These are phyloP conservation scores for Cytospora piceae DNA, from an alignment of 2,329 filamentous ascomycete genomes.

Conservation along the genomic window DNA sequence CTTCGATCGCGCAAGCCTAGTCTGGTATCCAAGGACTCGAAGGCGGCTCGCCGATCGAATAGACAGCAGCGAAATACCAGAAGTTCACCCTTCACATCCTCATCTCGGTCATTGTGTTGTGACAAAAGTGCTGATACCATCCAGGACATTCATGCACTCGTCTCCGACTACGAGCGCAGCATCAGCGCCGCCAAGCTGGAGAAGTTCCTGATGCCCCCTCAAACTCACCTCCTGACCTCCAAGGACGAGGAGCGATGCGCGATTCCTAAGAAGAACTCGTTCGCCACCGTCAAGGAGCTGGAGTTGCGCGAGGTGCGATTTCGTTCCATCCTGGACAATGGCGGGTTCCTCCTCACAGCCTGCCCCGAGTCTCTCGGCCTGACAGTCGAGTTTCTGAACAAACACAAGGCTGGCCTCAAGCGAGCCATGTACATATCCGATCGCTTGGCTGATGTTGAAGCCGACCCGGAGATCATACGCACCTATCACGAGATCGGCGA, in stretches of 20 bases:
- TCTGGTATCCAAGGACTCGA: not conserved
- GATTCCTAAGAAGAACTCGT: constrained; percentile 15
- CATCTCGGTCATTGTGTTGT: not conserved
- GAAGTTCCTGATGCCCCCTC: constrained; percentile 5
- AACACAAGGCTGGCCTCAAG: constrained; percentile 24
- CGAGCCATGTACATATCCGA: constrained; percentile 20
- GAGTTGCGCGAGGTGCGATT: constrained; percentile 24
- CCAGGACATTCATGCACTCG: constrained; percentile 10
- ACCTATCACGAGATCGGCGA: not conserved
- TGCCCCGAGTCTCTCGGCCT: constrained; percentile 12
- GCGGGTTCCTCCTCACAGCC: constrained; percentile 25
- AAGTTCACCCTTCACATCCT: not conserved
- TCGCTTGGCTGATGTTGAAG: constrained; percentile 18
- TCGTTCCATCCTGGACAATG: constrained; percentile 21
- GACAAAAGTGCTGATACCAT: not conserved
- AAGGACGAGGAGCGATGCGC: constrained; percentile 13
- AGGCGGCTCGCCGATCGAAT: not conserved
- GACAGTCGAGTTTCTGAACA: constrained; percentile 4
- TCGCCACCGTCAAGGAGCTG: constrained; percentile 23
- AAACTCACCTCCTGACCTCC: constrained; percentile 22
- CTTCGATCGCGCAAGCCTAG: not conserved
- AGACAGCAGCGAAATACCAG: not conserved
- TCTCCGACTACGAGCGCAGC: constrained; percentile 16
- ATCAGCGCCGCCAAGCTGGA: constrained; percentile 23
- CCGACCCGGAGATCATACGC: not conserved